Conservation (phyloP, 257 asterid species). For the Cinchona pubescens region DNA sequence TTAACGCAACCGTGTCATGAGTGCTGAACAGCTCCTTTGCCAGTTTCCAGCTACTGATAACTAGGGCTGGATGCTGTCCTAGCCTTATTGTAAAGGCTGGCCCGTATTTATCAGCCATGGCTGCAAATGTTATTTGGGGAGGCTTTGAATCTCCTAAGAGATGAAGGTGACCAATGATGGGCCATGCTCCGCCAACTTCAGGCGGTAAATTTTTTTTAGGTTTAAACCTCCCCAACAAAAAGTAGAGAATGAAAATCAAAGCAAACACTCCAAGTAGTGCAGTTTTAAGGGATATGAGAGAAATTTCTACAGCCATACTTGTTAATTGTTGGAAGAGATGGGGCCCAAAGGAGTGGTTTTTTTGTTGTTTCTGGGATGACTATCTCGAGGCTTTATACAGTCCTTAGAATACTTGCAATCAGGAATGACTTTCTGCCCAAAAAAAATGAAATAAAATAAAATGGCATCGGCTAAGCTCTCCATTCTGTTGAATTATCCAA, state of each 20-base stretch:
- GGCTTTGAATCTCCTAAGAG: constrained; percentile 25
- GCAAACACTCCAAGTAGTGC: neutral
- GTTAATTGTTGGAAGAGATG: no score
- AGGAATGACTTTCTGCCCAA: no score
- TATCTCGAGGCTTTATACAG: no score
- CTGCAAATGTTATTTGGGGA: constrained; percentile 22
- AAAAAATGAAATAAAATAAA: no score
- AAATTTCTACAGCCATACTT: no score
- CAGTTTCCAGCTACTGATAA: constrained; percentile 25
- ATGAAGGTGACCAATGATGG: constrained; percentile 40
- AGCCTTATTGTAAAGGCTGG: constrained; percentile 28
- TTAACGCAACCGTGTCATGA: constrained; percentile 12
- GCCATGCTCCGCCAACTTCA: constrained; percentile 28
- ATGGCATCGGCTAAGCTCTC: no score
- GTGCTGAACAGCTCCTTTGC: constrained; percentile 33
- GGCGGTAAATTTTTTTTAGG: constrained; percentile 6
- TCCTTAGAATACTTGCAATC: no score
- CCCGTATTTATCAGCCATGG: constrained; percentile 35
- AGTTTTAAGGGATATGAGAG: no score
- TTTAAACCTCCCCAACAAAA: neutral
- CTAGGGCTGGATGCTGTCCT: constrained; percentile 17
- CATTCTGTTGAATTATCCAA: no score
- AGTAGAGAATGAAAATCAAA: neutral
- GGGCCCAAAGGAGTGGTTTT: no score
- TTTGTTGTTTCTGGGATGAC: no score